Base-by-base conservation (phyloP, 768 basidiomycete species). In the Pilatotrama ljubarskyi region DNA sequence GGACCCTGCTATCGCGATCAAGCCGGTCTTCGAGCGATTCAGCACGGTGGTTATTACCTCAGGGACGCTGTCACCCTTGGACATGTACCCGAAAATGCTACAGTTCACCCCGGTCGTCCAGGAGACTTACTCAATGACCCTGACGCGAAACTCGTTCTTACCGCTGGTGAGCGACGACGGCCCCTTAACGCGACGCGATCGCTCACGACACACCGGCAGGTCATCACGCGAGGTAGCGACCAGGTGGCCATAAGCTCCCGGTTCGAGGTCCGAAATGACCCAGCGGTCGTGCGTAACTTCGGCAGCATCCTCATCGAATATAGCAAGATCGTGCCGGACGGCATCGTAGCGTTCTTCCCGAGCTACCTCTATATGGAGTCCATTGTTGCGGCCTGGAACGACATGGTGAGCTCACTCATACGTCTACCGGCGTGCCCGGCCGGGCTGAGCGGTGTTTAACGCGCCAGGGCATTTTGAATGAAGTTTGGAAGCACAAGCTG, bases 41-140 rank as follows among this genome's bases (percentile, higher is more conserved):
- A 95, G 93, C 72, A 93, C 91, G 62, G 97, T 99, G 20, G 94
- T 99, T 64, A 99, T 99, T 72, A 99, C 97, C 0, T 98, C 95
- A 4, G 97, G 97, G 67, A 99, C 97, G 11, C 94, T 99, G 67
- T 98, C 95, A 0, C 97, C 97, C 2, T 75, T 99, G 58, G 97
- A 99, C 75, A 99, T 99, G 97, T 99, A 99, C 73, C 97, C 97
- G 13, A 99, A 98, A 76, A 99, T 99, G 92, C 81, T 99, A 29
- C 93, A 95, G 66, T 99, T 99, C 74, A 93, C 92, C 17, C 95
- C 97, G 2, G 95, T 96, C 18, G 91, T 98, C 6, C 91, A 95
- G 76, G 95, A 98, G 74, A 93, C 91, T 1, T 99, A 99, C 76
- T 85, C 96, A 1, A 99, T 99, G 97, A 95, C 97, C 18, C 80